Percentiles rank a stretch among this genome's conserved stretches.
These are phyloP conservation scores for Aspergillus pseudoviridinutans DNA, from an alignment of 2,329 filamentous ascomycete species.

Conservation along the genomic window DNA sequence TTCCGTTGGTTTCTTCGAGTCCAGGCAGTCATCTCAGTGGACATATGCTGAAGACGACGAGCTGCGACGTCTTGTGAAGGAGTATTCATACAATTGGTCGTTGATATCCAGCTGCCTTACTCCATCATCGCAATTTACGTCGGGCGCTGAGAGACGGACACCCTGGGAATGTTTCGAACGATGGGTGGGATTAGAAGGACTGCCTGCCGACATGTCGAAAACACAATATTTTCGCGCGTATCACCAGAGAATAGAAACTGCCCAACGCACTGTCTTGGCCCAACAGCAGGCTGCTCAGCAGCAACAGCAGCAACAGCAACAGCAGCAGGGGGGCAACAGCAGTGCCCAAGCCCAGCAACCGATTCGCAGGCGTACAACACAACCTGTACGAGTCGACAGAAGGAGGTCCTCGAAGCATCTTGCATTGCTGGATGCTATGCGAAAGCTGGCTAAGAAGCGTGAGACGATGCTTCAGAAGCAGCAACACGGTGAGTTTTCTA, in stretches of 20 bases:
- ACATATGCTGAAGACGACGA: conserved; percentile 86
- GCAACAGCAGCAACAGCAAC: conserved; percentile 48
- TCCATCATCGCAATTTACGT: conserved; percentile 71
- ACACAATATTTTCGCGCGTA: conserved; percentile 89
- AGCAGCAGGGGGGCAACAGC: conserved; percentile 30
- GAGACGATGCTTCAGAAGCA: conserved; percentile 84
- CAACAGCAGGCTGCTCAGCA: conserved; percentile 51
- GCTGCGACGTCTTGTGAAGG: conserved; percentile 75
- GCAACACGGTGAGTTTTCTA: conserved; percentile 58
- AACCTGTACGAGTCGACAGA: conserved; percentile 78
- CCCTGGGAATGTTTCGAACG: conserved; percentile 99
- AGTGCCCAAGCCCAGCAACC: conserved; percentile 51
- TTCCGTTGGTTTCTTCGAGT: conserved; percentile 83
- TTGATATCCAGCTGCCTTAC: conserved; percentile 79
- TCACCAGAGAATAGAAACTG: conserved; percentile 59
- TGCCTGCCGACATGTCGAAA: conserved; percentile 90
- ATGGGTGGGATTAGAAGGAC: conserved; percentile 86
- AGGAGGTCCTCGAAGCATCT: conserved; percentile 82
- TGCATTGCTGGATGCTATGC: conserved; percentile 87
- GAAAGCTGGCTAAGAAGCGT: conserved; percentile 90
- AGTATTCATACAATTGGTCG: conserved; percentile 97
- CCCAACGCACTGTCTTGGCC: conserved; percentile 56
- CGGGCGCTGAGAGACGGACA: conserved; percentile 82
- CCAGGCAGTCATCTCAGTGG: conserved; percentile 84
- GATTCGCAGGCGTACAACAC: conserved; percentile 65